A percentile compares a stretch with the other conserved stretches of the same genome.
These are phyloP conservation scores for Metschnikowia noctiluminum DNA, from an alignment of 805 yeast species.

Conservation along the genomic window DNA sequence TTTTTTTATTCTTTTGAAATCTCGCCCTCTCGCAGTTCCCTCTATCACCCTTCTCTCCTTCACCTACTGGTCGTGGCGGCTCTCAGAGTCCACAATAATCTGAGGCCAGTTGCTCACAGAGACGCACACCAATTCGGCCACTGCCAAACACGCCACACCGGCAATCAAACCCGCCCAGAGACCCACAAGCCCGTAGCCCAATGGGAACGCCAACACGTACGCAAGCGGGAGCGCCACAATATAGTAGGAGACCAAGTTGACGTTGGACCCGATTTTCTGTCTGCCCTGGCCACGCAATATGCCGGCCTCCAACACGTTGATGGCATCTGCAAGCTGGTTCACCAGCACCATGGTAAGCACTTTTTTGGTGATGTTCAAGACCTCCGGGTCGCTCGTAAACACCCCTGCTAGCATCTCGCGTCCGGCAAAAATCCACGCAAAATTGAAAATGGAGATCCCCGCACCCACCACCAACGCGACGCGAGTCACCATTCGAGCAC, in stretches of 20 bases:
- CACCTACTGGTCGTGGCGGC: slow-evolving; percentile 27
- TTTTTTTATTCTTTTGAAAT: too few species aligned
- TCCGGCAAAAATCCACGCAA: slow-evolving; percentile 45
- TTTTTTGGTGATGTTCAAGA: slow-evolving; percentile 8
- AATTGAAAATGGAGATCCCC: slow-evolving; percentile 45
- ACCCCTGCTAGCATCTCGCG: slow-evolving; percentile 50
- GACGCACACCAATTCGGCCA: slow-evolving; percentile 27
- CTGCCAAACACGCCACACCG: slow-evolving; percentile 40
- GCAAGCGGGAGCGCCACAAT: slow-evolving; percentile 73
- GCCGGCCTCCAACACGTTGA: slow-evolving; percentile 76
- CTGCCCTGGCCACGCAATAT: slow-evolving; percentile 83
- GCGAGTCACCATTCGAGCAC: slow-evolving; percentile 36
- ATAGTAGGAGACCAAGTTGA: slow-evolving; percentile 69
- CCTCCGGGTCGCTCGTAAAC: slow-evolving; percentile 35
- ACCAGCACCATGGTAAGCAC: slow-evolving; percentile 53
- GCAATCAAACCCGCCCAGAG: slow-evolving; percentile 65
- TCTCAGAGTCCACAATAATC: slow-evolving; percentile 15
- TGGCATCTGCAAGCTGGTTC: slow-evolving; percentile 67
- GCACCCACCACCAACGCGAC: slow-evolving; percentile 36
- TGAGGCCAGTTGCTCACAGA: slow-evolving; percentile 31
- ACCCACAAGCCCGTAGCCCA: slow-evolving; percentile 52
- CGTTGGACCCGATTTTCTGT: slow-evolving; percentile 71
- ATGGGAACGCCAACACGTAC: slow-evolving; percentile 50
- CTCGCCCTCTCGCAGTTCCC: too few species aligned
- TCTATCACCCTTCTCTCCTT: too few species aligned